phyloP scores from a whole-genome alignment of 176 grass and related monocot species.

The Urochloa ruziziensis region DNA sequence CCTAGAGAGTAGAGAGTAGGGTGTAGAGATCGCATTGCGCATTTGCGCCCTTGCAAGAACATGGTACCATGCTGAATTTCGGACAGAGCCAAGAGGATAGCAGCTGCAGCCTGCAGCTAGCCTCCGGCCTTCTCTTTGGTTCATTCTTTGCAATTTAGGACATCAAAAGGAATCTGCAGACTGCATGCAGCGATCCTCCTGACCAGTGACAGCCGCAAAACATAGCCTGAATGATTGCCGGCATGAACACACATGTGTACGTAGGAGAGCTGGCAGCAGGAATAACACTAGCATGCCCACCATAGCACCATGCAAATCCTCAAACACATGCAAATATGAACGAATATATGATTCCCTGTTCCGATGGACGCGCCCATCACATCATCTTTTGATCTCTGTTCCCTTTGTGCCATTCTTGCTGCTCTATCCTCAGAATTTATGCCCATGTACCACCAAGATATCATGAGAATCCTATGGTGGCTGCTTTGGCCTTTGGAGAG shows the following conservation, averaged over 20 bases:
- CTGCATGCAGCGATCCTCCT: background rate
- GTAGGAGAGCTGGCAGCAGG: background rate
- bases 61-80: background rate
- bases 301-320: no score
- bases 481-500: background rate
- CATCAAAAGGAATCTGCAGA: background rate
- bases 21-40: background rate
- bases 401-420: background rate
- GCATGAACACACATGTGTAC: background rate
- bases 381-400: conserved; percentile 34
- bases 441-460: conserved; percentile 10
- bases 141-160: background rate
- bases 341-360: background rate
- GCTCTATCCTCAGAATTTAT: conserved; percentile 9
- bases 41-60: background rate
- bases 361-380: conserved; percentile 7
- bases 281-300: background rate
- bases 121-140: background rate
- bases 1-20: background rate
- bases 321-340: no score
- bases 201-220: background rate
- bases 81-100: background rate
- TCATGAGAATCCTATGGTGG: conserved; percentile 40
- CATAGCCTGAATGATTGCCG: conserved; percentile 18
- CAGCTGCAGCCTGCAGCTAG: background rate